Evolutionary conservation across 2,329 filamentous ascomycete species (phyloP).

Genomic region (Coniochaeta sp.): DNA sequence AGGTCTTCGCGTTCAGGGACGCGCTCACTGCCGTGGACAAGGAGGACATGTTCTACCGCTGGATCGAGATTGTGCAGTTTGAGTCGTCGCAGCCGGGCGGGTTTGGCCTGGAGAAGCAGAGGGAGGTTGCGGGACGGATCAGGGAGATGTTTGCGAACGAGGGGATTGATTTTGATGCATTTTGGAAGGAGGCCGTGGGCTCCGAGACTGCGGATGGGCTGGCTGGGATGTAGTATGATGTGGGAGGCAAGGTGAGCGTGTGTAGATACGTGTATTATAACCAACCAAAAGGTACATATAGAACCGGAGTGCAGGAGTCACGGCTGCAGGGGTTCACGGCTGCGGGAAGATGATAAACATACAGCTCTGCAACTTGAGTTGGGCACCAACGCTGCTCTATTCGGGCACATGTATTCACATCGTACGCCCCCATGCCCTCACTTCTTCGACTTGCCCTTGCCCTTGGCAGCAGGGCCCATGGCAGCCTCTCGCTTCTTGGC

Average conservation of each 20-base stretch:
- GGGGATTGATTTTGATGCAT: conserved; percentile 72
- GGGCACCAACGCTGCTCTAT: neutral
- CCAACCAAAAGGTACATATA: neutral
- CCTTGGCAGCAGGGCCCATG: conserved; percentile 27
- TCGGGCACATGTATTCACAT: neutral
- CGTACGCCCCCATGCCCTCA: conserved; percentile 2
- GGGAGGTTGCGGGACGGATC: conserved; percentile 65
- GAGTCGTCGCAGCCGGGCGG: conserved; percentile 74
- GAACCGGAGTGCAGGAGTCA: neutral
- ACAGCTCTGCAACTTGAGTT: neutral
- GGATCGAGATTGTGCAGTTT: conserved; percentile 88
- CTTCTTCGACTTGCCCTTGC: conserved; percentile 30
- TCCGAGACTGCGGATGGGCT: conserved; percentile 24
- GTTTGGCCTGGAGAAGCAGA: conserved; percentile 68
- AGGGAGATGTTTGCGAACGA: conserved; percentile 67
- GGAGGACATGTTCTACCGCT: conserved; percentile 82
- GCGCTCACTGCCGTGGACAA: conserved; percentile 69
- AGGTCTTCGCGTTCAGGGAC: conserved; percentile 76
- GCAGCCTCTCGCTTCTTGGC: conserved; percentile 49
- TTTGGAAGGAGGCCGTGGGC: conserved; percentile 62
- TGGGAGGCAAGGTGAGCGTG: neutral
- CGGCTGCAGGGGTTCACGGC: neutral
- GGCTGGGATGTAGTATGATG: conserved; percentile 2
- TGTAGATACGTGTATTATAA: neutral
- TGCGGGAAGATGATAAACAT: neutral